phyloP scores from a whole-genome alignment of 352 stramenopile species.

The Globisporangium camurandrum region DNA sequence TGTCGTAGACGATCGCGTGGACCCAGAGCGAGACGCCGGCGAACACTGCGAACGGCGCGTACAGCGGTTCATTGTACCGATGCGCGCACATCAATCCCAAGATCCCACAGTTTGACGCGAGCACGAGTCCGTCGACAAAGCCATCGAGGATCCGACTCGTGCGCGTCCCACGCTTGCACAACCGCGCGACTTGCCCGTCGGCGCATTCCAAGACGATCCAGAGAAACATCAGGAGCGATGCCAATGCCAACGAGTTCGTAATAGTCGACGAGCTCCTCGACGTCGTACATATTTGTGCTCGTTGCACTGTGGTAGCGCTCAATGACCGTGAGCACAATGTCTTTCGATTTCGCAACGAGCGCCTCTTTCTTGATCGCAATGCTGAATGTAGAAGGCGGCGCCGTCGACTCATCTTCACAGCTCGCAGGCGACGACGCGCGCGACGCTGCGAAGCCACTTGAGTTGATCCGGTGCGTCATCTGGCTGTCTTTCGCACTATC shows the following conservation, averaged over 20 bases:
- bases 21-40: conserved; percentile 10
- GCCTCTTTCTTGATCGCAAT: conserved; percentile 11
- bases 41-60: conserved; percentile 44
- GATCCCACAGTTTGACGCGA: conserved; percentile 63
- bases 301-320: conserved; percentile 66
- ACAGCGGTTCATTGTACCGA: conserved; percentile 41
- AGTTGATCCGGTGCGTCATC: conserved; percentile 17
- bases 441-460: conserved; percentile 19
- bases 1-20: conserved; percentile 82
- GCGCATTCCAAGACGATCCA: conserved; percentile 86
- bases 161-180: conserved; percentile 76
- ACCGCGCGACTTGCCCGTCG: conserved; percentile 70
- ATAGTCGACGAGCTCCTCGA: conserved; percentile 82
- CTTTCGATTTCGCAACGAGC: conserved; percentile 19
- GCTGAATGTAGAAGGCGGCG: conserved; percentile 9
- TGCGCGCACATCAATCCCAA: conserved; percentile 45
- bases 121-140: conserved; percentile 66
- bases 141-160: conserved; percentile 79
- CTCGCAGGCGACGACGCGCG: conserved; percentile 24
- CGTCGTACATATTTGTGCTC: conserved; percentile 83
- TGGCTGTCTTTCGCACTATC: conserved; percentile 2
- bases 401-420: conserved; percentile 29
- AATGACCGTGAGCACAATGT: conserved; percentile 30
- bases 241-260: conserved; percentile 53
- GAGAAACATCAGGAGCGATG: conserved; percentile 58